These are phyloP conservation scores for Cryptosporidium viatorum DNA, from an alignment of 169 alveolate genomes.

Conservation along the genomic window DNA sequence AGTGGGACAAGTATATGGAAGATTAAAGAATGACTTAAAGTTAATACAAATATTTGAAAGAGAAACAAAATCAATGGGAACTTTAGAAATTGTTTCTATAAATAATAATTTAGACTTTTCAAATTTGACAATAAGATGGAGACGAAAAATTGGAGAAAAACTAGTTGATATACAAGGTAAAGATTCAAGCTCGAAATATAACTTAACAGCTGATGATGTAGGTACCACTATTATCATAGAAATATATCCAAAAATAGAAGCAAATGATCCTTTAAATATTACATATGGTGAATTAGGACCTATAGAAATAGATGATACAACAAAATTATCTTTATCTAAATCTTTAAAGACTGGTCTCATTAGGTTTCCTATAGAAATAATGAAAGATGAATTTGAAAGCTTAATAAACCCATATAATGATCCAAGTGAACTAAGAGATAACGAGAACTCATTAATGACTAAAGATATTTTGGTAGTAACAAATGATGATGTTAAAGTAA, in stretches of 20 bases:
- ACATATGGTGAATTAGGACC: constrained; percentile 60
- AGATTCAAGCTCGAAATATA: neutral
- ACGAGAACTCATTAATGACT: neutral
- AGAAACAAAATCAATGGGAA: constrained; percentile 55
- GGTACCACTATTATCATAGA: constrained; percentile 44
- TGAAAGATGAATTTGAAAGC: constrained; percentile 19
- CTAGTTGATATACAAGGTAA: constrained; percentile 28
- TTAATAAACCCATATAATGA: neutral
- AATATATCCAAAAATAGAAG: constrained; percentile 24
- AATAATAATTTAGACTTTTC: neutral
- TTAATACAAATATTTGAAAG: constrained; percentile 5
- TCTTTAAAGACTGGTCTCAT: constrained; percentile 28
- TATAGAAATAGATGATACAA: constrained; percentile 34
- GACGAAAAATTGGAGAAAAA: constrained; percentile 29
- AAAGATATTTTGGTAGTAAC: constrained; percentile 49
- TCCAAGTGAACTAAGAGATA: neutral
- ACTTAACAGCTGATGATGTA: constrained; percentile 67
- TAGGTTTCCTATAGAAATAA: constrained; percentile 51
- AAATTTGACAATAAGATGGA: constrained; percentile 11
- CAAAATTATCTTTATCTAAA: constrained; percentile 29
- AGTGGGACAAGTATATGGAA: constrained; percentile 52
- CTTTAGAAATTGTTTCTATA: neutral
- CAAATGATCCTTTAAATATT: constrained; percentile 1
- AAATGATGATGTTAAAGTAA: constrained; percentile 54
- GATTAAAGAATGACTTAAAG: constrained; percentile 6